Evolutionary conservation across 2,329 filamentous ascomycete genomes (phyloP).

Genomic region (Fusarium equiseti): DNA sequence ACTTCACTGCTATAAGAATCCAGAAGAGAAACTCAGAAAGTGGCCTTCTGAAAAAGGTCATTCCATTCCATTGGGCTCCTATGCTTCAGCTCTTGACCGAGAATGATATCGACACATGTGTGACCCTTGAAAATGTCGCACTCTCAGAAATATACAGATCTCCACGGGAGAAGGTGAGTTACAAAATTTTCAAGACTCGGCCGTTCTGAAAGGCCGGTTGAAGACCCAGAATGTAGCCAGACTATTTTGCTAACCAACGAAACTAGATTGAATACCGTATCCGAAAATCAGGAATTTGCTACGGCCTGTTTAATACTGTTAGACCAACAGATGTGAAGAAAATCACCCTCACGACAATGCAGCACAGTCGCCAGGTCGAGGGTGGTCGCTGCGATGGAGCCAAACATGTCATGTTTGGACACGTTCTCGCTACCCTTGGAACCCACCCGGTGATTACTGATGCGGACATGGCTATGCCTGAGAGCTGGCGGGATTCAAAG

Average conservation of each 20-base stretch:
- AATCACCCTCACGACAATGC: slow-evolving; percentile 63
- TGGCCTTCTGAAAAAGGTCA: slow-evolving; percentile 56
- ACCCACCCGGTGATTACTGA: slow-evolving; percentile 75
- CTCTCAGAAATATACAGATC: slow-evolving; percentile 65
- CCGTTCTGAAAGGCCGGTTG: background rate
- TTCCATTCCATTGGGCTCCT: slow-evolving; percentile 72
- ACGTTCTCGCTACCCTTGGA: slow-evolving; percentile 81
- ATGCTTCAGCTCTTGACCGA: slow-evolving; percentile 75
- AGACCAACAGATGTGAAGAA: slow-evolving; percentile 60
- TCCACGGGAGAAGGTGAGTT: slow-evolving; percentile 65
- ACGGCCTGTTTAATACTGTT: slow-evolving; percentile 82
- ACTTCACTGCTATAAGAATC: slow-evolving; percentile 55
- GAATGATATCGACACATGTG: slow-evolving; percentile 71
- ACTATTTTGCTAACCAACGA: slow-evolving; percentile 5
- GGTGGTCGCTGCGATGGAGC: slow-evolving; percentile 52
- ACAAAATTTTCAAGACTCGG: background rate
- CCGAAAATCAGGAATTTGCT: slow-evolving; percentile 68
- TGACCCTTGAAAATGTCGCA: slow-evolving; percentile 67
- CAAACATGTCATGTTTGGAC: slow-evolving; percentile 75
- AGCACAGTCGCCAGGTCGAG: slow-evolving; percentile 68
- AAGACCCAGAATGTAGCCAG: background rate
- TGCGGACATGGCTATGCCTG: slow-evolving; percentile 79
- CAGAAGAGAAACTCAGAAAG: slow-evolving; percentile 50
- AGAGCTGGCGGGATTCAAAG: slow-evolving; percentile 70
- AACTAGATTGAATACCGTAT: slow-evolving; percentile 51